A percentile compares a stretch with the other conserved stretches of the same genome.
phyloP scores from a whole-genome alignment of 108 stramenopile genomes.

The Chaetoceros muelleri region DNA sequence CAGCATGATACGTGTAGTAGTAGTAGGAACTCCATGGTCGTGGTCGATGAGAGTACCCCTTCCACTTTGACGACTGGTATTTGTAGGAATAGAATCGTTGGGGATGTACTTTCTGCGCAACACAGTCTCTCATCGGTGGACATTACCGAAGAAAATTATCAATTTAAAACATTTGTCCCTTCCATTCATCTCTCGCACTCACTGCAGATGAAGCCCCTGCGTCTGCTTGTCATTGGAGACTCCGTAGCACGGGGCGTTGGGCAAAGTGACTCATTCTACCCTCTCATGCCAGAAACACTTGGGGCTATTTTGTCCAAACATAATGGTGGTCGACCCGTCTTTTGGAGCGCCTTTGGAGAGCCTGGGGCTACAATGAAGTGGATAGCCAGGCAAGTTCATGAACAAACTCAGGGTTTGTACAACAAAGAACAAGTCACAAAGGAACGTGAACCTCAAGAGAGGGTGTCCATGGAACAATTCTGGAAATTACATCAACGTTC shows the following conservation, averaged over 20 bases:
- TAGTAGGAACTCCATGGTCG: too few relatives aligned
- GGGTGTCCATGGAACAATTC: neutral
- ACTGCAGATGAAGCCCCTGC: neutral
- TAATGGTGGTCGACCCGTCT: neutral
- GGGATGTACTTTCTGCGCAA: too few relatives aligned
- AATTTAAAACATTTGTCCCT: neutral
- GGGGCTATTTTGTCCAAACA: neutral
- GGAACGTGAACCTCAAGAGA: neutral
- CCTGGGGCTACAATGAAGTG: conserved; percentile 2
- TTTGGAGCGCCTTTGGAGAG: conserved; percentile 3
- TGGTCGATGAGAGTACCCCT: neutral
- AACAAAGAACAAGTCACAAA: neutral
- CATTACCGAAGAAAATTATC: neutral
- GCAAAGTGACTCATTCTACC: neutral
- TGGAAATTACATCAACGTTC: too few relatives aligned
- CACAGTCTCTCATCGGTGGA: too few relatives aligned
- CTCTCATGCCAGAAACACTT: neutral
- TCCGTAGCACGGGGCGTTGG: conserved; percentile 3
- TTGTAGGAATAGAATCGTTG: too few relatives aligned
- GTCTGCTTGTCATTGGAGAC: conserved; percentile 1
- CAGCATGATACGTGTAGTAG: too few relatives aligned
- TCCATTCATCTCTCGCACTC: neutral
- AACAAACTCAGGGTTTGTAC: neutral
- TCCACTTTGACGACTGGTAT: neutral
- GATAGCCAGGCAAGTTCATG: neutral